phyloP scores from a whole-genome alignment of 106 monocot genomes.

The Platanthera guangdongensis region DNA sequence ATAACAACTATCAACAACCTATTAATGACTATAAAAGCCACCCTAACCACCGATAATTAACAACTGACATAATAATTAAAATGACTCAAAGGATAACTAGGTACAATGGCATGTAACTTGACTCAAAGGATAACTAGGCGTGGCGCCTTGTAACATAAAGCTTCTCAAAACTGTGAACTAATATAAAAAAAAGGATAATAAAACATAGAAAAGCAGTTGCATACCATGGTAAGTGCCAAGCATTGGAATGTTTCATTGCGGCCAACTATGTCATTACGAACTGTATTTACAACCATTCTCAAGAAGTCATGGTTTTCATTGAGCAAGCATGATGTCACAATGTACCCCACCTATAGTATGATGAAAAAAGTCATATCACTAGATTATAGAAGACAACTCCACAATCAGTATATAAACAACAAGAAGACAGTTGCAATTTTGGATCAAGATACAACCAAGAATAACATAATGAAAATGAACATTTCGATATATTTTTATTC shows the following conservation, averaged over 20 bases:
- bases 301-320: conserved; percentile 96
- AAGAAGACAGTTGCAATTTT: neutral
- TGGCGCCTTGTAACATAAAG: no score
- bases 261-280: conserved; percentile 95
- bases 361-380: conserved; percentile 1
- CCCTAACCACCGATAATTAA: no score
- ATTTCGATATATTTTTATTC: neutral
- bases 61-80: no score
- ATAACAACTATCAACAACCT: no score
- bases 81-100: no score
- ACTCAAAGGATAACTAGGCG: no score
- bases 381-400: neutral
- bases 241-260: conserved; percentile 98
- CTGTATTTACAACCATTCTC: conserved; percentile 92
- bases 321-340: conserved; percentile 84
- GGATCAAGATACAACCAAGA: neutral
- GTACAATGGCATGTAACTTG: no score
- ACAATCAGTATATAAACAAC: neutral
- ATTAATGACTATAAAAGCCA: no score
- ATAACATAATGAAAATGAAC: neutral
- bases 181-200: neutral
- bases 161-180: neutral
- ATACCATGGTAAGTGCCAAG: conserved; percentile 95
- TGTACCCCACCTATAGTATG: conserved; percentile 85
- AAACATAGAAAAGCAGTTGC: conserved; percentile 1